Percentiles rank a stretch among this genome's conserved stretches.
Evolutionary conservation across 768 basidiomycete species (phyloP).

Genomic region (Suillus americanus): DNA sequence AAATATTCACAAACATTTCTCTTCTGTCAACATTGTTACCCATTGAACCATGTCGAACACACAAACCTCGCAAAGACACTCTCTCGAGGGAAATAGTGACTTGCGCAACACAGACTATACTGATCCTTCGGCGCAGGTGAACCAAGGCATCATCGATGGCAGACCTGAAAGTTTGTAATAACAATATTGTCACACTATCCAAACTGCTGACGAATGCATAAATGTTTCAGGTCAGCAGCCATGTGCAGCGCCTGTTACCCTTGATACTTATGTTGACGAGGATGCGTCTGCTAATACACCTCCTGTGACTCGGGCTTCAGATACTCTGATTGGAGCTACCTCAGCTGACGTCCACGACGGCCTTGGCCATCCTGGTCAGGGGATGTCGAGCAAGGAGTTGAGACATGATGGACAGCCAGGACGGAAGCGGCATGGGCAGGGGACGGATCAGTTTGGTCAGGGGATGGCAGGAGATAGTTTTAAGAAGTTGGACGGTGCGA

Average conservation of each 20-base stretch:
- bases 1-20: neutral
- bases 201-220: too few species aligned
- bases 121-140: slow-evolving; percentile 9
- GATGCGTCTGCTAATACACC: slow-evolving; percentile 26
- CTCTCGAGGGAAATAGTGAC: slow-evolving; percentile 17
- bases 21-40: neutral
- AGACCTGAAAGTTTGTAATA: slow-evolving; percentile 15
- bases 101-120: slow-evolving; percentile 12
- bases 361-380: slow-evolving; percentile 30
- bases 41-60: slow-evolving; percentile 11
- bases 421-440: slow-evolving; percentile 26
- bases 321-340: slow-evolving; percentile 33
- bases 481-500: slow-evolving; percentile 6
- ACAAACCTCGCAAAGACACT: slow-evolving; percentile 18
- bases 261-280: slow-evolving; percentile 31
- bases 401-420: slow-evolving; percentile 34
- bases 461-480: neutral
- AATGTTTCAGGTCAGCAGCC: slow-evolving; percentile 15
- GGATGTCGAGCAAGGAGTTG: slow-evolving; percentile 35
- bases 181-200: neutral
- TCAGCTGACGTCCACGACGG: slow-evolving; percentile 31
- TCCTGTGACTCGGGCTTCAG: slow-evolving; percentile 12
- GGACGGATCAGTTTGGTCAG: slow-evolving; percentile 19
- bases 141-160: slow-evolving; percentile 22
- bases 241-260: slow-evolving; percentile 17